Evolutionary conservation across 805 yeast species (phyloP).

Genomic region (Candida michaelii): DNA sequence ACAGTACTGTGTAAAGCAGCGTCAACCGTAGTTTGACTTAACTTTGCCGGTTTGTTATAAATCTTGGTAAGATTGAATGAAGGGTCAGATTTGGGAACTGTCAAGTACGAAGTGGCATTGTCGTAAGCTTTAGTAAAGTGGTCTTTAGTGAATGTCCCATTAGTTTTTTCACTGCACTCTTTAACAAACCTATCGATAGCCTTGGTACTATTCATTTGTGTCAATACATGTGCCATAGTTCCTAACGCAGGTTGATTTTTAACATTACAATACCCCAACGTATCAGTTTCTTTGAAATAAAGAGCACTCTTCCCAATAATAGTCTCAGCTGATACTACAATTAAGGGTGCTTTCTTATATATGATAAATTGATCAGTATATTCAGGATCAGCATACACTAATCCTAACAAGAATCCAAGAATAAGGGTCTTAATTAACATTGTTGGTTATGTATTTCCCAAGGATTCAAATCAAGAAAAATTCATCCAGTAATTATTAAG

Average conservation of each 20-base stretch:
- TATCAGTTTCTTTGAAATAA: conserved; percentile 25
- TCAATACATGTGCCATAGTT: conserved; percentile 35
- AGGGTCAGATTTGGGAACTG: conserved; percentile 27
- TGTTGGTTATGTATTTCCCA: background rate
- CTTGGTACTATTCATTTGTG: conserved; percentile 13
- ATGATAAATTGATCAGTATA: conserved; percentile 12
- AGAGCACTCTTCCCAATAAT: conserved; percentile 25
- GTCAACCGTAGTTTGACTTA: conserved; percentile 23
- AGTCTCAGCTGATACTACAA: conserved; percentile 26
- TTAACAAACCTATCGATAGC: conserved; percentile 25
- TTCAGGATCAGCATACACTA: background rate
- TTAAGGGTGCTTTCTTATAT: conserved; percentile 24
- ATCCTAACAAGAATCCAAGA: background rate
- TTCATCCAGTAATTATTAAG: background rate
- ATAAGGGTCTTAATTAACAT: background rate
- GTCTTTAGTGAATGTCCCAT: conserved; percentile 26
- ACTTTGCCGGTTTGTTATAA: conserved; percentile 37
- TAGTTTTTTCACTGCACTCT: conserved; percentile 22
- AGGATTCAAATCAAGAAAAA: background rate
- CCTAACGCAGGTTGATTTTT: conserved; percentile 41
- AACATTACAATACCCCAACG: conserved; percentile 31
- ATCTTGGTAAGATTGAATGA: conserved; percentile 27
- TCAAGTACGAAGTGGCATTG: conserved; percentile 42
- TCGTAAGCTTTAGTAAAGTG: conserved; percentile 34
- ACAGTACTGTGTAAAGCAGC: conserved; percentile 28